Conservation (phyloP, 495 filamentous ascomycete species). For the Penicillium desertorum region DNA sequence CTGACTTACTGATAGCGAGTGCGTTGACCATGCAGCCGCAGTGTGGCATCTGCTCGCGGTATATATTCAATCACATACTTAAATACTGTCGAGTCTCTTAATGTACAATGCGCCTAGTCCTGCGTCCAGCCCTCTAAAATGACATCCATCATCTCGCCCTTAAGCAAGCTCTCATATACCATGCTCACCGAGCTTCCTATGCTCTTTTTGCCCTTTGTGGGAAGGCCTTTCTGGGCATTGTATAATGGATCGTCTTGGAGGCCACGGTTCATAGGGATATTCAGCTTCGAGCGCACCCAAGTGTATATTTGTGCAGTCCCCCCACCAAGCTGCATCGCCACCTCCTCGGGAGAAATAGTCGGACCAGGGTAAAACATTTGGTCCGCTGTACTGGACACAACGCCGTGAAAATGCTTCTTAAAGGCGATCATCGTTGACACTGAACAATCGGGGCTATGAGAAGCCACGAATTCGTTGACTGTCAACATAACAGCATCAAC, state of each 20-base stretch:
- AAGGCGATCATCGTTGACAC: slow-evolving; percentile 8
- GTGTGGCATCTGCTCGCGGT: no score
- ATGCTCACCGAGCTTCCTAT: slow-evolving; percentile 18
- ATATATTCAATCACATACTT: no score
- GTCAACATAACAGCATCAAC: slow-evolving; percentile 14
- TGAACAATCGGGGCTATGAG: slow-evolving; percentile 8
- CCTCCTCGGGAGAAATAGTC: slow-evolving; percentile 9
- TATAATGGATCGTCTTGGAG: slow-evolving; percentile 23
- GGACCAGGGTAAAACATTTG: slow-evolving; percentile 14
- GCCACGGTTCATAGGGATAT: slow-evolving; percentile 16
- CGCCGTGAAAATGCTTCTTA: slow-evolving; percentile 11
- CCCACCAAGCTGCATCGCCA: slow-evolving; percentile 12
- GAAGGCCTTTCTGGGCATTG: slow-evolving; percentile 14
- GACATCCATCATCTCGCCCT: slow-evolving; percentile 18
- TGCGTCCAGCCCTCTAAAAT: background rate
- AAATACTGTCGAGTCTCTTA: background rate
- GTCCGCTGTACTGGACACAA: slow-evolving; percentile 9
- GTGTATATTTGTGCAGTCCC: slow-evolving; percentile 17
- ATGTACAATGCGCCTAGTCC: background rate
- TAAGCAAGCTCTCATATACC: slow-evolving; percentile 18
- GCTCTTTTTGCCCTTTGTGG: slow-evolving; percentile 14
- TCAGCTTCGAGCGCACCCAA: slow-evolving; percentile 19
- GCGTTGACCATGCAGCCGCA: no score
- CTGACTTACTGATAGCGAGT: no score
- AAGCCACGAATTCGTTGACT: slow-evolving; percentile 12